A percentile compares a stretch with the other conserved stretches of the same genome.
phyloP scores from a whole-genome alignment of 371 early-diverging fungal genomes.

The Mucor mucedo region DNA sequence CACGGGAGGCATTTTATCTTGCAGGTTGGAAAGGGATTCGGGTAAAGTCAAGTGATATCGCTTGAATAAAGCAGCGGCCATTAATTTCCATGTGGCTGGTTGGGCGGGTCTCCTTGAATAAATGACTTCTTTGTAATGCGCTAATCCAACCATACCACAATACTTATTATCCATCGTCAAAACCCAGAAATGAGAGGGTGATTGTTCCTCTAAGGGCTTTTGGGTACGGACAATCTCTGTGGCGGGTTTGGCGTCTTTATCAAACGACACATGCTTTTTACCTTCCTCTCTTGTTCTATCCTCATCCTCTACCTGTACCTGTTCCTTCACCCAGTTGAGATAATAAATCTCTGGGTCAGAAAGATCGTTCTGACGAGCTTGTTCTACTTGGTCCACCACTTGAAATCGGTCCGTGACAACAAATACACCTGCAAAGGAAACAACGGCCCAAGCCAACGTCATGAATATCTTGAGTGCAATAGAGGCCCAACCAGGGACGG shows the following conservation, averaged over 20 bases:
- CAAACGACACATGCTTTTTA: slow-evolving; percentile 34
- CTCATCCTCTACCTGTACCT: slow-evolving; percentile 27
- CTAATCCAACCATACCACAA: slow-evolving; percentile 49
- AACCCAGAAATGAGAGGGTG: slow-evolving; percentile 54
- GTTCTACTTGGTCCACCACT: slow-evolving; percentile 37
- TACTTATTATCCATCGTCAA: slow-evolving; percentile 34
- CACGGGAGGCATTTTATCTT: slow-evolving; percentile 15
- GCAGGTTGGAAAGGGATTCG: slow-evolving; percentile 17
- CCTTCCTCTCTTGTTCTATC: not conserved
- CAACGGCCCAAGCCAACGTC: slow-evolving; percentile 40
- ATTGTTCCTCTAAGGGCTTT: slow-evolving; percentile 23
- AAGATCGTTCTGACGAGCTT: slow-evolving; percentile 46
- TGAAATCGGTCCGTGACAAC: slow-evolving; percentile 46
- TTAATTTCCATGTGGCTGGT: slow-evolving; percentile 34
- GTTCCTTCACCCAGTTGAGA: slow-evolving; percentile 42
- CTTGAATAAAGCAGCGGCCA: slow-evolving; percentile 16
- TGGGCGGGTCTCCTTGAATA: slow-evolving; percentile 25
- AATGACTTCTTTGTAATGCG: slow-evolving; percentile 26
- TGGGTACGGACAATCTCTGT: slow-evolving; percentile 36
- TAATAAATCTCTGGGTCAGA: slow-evolving; percentile 54
- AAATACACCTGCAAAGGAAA: slow-evolving; percentile 46
- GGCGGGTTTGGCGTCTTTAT: slow-evolving; percentile 38
- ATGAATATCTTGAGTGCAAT: slow-evolving; percentile 38
- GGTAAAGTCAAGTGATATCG: slow-evolving; percentile 30
- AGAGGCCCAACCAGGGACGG: slow-evolving; percentile 30